Evolutionary conservation across 148 eudicot genomes (phyloP).

Genomic region (Polygonum maritimum): DNA sequence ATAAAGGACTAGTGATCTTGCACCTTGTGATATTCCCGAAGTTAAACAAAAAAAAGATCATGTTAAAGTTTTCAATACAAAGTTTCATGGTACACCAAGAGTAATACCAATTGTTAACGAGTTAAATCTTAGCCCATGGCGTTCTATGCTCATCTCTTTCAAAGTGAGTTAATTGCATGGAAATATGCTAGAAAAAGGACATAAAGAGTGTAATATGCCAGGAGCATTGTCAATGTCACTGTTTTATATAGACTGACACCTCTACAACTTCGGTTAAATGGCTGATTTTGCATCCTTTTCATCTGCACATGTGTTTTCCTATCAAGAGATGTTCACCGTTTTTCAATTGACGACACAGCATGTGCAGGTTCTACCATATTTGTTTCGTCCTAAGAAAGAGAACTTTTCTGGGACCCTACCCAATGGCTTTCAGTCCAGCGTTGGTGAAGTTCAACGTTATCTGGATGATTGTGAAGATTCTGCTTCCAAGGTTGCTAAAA

Average conservation of each 20-base stretch:
- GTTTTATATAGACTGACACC: background rate
- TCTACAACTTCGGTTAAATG: background rate
- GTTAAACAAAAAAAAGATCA: too few species aligned
- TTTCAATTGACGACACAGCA: background rate
- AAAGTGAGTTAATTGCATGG: background rate
- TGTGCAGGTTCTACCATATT: slow-evolving; percentile 3
- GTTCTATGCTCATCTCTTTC: background rate
- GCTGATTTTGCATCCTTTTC: background rate
- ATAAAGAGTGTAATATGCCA: background rate
- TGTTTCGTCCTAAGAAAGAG: background rate
- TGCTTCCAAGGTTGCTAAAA: slow-evolving; percentile 42
- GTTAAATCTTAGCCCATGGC: background rate
- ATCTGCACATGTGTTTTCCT: background rate
- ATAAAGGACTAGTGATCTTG: background rate
- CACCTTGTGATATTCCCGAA: background rate
- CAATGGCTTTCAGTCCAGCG: slow-evolving; percentile 20
- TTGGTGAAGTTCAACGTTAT: slow-evolving; percentile 22
- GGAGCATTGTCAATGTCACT: background rate
- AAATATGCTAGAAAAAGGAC: background rate
- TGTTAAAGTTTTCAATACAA: background rate
- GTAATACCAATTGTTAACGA: background rate
- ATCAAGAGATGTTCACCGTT: background rate
- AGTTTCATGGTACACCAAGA: background rate
- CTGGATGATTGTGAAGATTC: slow-evolving; percentile 35
- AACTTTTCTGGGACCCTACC: background rate